Base-by-base conservation (phyloP, 495 filamentous ascomycete genomes). In the Hypoxylon crocopeplum region DNA sequence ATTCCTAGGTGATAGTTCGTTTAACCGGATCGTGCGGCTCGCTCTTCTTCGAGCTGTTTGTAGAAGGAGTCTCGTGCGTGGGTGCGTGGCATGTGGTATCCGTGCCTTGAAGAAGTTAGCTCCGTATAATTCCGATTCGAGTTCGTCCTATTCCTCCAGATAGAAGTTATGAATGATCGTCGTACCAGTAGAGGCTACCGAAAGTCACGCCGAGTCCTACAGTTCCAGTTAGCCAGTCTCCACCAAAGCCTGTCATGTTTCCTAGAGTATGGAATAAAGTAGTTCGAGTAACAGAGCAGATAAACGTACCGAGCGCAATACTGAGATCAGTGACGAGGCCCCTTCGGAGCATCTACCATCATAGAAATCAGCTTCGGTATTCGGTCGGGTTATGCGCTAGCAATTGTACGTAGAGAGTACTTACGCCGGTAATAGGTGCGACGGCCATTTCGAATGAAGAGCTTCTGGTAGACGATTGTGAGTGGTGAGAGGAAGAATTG, bases 81-180 rank as follows among this genome's bases (percentile, higher is more conserved):
- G 61, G 75, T 79, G 57, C 78, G 78, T 22, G 78, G 78, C 48
- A 79, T 70, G 69, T 81, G 78, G 73, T 71, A 81, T 68, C 78
- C 78, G 74, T 79, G 79, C 78, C 78, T 81, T 59, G 29, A 11
- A 40, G 7, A 15, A 40, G 68, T 69, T 69, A 67, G 70, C 16
- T 19, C 6, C 15, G 19, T 20, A 11, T 17, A 5, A 5, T 34
- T 5, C 2, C 34, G 12, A n/a, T 3, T 38, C 34, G 7, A 13
- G 6, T 38, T 20, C 5, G 12, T 20, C 30, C 16, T 24, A 15
- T n/a, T 41, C 13, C 39, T 21, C 8, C 16, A 15, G 20, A 13
- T 6, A 25, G 8, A 3, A 24, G 8, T 47, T 16, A 56, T 21
- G 24, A 45, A 55, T 16, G 22, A 38, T 36, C 29, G 55, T 56